These are phyloP conservation scores for Dictyostelium discoideum DNA, from an alignment of 78 protist genomes.

Conservation along the genomic window dicty_2.7 NC_007089.4:4690501-4691000, in stretches of 20 bases:
- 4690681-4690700: conserved; percentile 97
- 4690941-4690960: no score
- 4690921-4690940: no score
- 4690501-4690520: conserved; percentile 96
- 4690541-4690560: conserved; percentile 89
- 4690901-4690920: no score
- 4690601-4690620: conserved; percentile 89
- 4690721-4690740: conserved; percentile 89
- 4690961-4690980: no score
- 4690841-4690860: no score
- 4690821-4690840: no score
- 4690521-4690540: conserved; percentile 97
- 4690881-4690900: no score
- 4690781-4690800: no score
- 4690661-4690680: conserved; percentile 96
- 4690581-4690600: conserved; percentile 88
- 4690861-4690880: no score
- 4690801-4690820: no score
- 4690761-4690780: no score
- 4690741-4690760: conserved; percentile 88
- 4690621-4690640: conserved; percentile 59
- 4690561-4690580: conserved; percentile 88
- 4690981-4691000: no score
- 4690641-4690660: conserved; percentile 81
- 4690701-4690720: conserved; percentile 86